Conservation (phyloP, 352 stramenopile genomes). For the Thalassiosira pacifica region DNA sequence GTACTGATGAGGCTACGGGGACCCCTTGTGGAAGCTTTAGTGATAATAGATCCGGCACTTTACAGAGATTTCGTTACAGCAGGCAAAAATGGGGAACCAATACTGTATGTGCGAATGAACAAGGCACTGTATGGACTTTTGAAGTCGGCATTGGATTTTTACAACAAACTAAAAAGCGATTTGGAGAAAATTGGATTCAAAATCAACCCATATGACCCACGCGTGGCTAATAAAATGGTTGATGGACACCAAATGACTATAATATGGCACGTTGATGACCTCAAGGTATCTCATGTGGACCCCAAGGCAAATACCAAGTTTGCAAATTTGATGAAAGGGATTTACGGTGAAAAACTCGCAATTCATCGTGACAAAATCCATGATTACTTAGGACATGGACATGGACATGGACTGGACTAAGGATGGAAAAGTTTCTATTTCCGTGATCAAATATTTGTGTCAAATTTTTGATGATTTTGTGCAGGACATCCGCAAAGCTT, state of each 20-base stretch:
- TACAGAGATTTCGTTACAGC: constrained; percentile 2
- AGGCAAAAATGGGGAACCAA: background rate
- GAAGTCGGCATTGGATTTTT: constrained; percentile 1
- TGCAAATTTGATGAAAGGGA: too few species aligned
- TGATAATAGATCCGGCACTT: constrained; percentile 4
- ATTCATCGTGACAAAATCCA: too few species aligned
- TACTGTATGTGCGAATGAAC: background rate
- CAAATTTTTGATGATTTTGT: background rate
- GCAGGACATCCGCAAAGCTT: background rate
- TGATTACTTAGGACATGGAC: too few species aligned
- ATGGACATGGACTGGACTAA: too few species aligned
- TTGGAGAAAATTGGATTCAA: constrained; percentile 10
- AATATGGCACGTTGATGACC: too few species aligned
- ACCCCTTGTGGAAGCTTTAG: too few species aligned
- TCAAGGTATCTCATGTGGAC: too few species aligned
- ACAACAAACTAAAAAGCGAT: constrained; percentile 1
- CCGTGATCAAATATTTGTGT: background rate
- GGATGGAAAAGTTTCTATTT: too few species aligned
- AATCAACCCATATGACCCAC: constrained; percentile 45
- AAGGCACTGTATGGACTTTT: constrained; percentile 22
- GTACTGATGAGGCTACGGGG: too few species aligned
- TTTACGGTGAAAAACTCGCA: too few species aligned
- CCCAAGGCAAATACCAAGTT: too few species aligned
- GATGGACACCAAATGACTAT: too few species aligned
- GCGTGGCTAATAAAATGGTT: constrained; percentile 33